Conservation (phyloP, 192 early-diverging fungal genomes). For the Coemansia sp. region DNA sequence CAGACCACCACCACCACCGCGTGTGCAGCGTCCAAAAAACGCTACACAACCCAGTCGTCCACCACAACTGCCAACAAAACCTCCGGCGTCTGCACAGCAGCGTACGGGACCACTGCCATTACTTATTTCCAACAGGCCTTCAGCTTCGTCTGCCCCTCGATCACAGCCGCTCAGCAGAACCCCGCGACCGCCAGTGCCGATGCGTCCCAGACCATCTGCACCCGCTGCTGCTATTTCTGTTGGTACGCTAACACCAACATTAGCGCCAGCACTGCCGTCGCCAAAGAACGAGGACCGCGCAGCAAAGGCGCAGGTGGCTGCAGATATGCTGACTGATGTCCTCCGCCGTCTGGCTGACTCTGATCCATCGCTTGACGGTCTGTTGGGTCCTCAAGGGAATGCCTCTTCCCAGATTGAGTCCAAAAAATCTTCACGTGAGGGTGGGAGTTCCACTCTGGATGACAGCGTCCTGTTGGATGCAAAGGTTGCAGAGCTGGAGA, state of each 20-base stretch:
- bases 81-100: neutral
- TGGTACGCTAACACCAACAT: neutral
- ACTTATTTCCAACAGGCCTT: neutral
- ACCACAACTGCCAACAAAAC: neutral
- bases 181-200: constrained; percentile 2
- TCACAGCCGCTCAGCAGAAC: neutral
- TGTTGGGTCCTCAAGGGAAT: constrained; percentile 7
- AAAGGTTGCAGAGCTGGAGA: constrained; percentile 48
- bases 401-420: neutral
- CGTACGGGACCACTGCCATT: neutral
- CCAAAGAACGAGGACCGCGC: constrained; percentile 11
- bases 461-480: constrained; percentile 38
- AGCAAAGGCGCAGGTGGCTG: constrained; percentile 50
- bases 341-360: constrained; percentile 30
- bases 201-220: constrained; percentile 6
- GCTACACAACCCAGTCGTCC: neutral
- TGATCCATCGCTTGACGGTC: constrained; percentile 24
- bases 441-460: neutral
- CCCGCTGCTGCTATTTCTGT: neutral
- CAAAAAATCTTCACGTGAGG: neutral
- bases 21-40: neutral
- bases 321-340: constrained; percentile 45
- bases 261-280: constrained; percentile 1
- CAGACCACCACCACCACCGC: neutral
- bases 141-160: constrained; percentile 14